These are phyloP conservation scores for Sphaerulina vaccinii DNA, from an alignment of 2,329 filamentous ascomycete species.

Conservation along the genomic window DNA sequence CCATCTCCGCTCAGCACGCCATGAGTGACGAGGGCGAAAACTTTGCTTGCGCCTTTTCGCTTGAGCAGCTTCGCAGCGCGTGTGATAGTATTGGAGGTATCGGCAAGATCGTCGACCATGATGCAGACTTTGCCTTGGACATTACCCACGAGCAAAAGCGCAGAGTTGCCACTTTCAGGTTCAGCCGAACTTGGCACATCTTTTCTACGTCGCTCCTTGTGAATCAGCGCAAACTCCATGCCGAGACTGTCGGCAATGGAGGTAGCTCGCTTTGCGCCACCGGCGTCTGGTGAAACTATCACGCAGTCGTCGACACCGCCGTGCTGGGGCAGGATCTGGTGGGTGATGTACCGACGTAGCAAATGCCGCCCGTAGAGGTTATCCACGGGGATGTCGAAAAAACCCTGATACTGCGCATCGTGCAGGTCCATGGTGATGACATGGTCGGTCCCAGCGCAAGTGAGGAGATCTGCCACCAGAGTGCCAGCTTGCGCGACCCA, in stretches of 20 bases:
- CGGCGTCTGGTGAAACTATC: constrained; percentile 93
- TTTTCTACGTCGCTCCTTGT: constrained; percentile 92
- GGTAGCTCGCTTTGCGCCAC: constrained; percentile 92
- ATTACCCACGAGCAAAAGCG: constrained; percentile 92
- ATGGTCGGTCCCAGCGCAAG: constrained; percentile 93
- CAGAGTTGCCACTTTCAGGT: constrained; percentile 46
- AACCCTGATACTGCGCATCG: constrained; percentile 95
- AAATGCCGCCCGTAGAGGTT: constrained; percentile 87
- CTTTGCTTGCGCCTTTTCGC: constrained; percentile 82
- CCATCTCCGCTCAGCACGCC: constrained; percentile 94
- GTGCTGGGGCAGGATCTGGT: constrained; percentile 79
- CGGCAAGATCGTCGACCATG: constrained; percentile 88
- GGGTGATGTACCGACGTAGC: constrained; percentile 67
- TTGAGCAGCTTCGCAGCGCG: constrained; percentile 95
- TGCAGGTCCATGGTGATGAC: constrained; percentile 97
- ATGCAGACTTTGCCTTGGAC: constrained; percentile 80
- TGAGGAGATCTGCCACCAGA: constrained; percentile 88
- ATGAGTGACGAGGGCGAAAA: constrained; percentile 91
- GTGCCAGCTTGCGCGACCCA: constrained; percentile 98
- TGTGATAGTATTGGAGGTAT: constrained; percentile 96
- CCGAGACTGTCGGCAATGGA: constrained; percentile 90
- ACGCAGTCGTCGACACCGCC: constrained; percentile 57
- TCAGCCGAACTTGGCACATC: constrained; percentile 12
- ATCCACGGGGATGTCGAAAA: constrained; percentile 98
- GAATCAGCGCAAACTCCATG: constrained; percentile 95